Base-by-base conservation (phyloP, 306 rosid species). In the Corylus americana region DNA sequence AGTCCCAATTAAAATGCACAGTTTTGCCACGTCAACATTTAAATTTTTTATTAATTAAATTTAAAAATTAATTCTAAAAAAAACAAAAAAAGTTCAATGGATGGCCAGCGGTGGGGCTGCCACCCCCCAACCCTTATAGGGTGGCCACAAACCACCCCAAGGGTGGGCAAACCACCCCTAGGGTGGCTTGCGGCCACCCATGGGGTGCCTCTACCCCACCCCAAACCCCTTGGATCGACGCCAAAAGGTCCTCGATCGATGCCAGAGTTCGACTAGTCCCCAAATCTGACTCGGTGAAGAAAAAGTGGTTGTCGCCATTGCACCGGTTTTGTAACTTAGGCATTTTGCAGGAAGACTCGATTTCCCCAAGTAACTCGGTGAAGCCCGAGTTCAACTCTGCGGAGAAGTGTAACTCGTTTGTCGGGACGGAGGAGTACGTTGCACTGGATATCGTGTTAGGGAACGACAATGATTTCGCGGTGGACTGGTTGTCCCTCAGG, bases 401-500 rank as follows among this genome's bases (percentile, higher is more conserved):
- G 18, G 97, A 86, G 75, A 92, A 90, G 69, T 95, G 94, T 2
- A 95, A 91, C 84, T 92, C 98, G 25, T 95, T 95, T 66, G 98
- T 95, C 7, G 98, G 98, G 18, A 95, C 97, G 0, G 98, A 95
- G 85, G 98, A 95, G 80, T 95, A 95, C 81, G 97, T 95, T 61
- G 93, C 98, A 27, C 98, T 98, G 1, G 98, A 95, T 76, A 87
- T 95, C 18, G 75, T 95, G 0, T 61, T 83, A 0, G 98, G 98
- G 0, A 11, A 80, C 5, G 98, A 97, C 7, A 98, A 95, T 64
- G 80, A 88, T 35, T 95, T 92, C 49, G 79, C 89, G 3, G 98
- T 91, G 11, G 98, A 95, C 83, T 95, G 98, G 98, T 95, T 98
- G 98, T 90, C 98, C 1, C 77, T 85, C 5, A 98, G 98, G 1